Evolutionary conservation across 2,329 filamentous ascomycete species (phyloP).

Genomic region (Shiraia sp.): DNA sequence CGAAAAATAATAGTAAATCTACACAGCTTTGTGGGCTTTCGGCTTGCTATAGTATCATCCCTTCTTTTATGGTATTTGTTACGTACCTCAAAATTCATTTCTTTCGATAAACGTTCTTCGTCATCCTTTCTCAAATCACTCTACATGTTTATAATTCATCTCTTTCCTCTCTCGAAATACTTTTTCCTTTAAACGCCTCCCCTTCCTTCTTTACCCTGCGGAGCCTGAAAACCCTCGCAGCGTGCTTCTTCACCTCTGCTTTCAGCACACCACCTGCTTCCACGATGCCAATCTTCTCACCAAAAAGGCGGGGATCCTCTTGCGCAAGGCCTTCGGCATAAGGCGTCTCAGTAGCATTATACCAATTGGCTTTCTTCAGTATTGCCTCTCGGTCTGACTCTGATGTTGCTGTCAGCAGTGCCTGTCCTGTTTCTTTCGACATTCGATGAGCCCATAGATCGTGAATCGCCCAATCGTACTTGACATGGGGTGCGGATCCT

Average conservation of each 20-base stretch:
- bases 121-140: no score
- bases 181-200: conserved; percentile 26
- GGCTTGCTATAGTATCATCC: no score
- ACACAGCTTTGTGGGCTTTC: no score
- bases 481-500: conserved; percentile 26
- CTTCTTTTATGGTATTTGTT: no score
- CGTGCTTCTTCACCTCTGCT: conserved; percentile 22
- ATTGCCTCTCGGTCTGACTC: conserved; percentile 11
- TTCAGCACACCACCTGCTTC: conserved; percentile 21
- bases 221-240: conserved; percentile 23
- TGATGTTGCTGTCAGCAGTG: conserved; percentile 14
- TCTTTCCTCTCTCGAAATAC: conserved; percentile 18
- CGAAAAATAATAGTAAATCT: no score
- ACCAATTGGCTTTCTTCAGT: conserved; percentile 24
- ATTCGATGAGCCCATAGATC: conserved; percentile 31
- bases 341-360: conserved; percentile 24
- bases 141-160: conserved; percentile 19
- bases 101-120: no score
- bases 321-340: conserved; percentile 22
- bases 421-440: conserved; percentile 15
- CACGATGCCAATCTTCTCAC: conserved; percentile 27
- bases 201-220: conserved; percentile 22
- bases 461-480: conserved; percentile 28
- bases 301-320: conserved; percentile 24
- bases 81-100: no score